phyloP scores from a whole-genome alignment of 2,329 filamentous ascomycete species.

The Pseudogymnoascus sp. region DNA sequence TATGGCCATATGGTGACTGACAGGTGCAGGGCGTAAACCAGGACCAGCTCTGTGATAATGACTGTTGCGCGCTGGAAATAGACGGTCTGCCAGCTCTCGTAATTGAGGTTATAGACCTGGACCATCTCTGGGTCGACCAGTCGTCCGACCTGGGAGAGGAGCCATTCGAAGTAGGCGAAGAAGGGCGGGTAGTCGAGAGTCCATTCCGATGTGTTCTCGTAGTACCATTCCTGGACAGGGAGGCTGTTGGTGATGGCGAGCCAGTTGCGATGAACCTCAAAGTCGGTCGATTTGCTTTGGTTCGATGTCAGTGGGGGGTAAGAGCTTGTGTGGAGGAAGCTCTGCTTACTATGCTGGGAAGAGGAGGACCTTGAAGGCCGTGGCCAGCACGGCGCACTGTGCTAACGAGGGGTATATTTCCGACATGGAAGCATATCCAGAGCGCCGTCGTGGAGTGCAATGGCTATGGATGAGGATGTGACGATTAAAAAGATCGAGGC shows the following conservation, averaged over 20 bases:
- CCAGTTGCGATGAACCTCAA: constrained; percentile 98
- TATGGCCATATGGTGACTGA: constrained; percentile 33
- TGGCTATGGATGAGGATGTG: neutral
- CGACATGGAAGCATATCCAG: constrained; percentile 49
- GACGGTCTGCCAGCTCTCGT: constrained; percentile 88
- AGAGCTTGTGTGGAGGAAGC: neutral
- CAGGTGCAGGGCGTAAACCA: constrained; percentile 74
- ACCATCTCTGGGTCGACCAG: constrained; percentile 77
- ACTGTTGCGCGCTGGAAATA: constrained; percentile 92
- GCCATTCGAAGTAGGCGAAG: constrained; percentile 96
- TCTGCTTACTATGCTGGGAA: constrained; percentile 77
- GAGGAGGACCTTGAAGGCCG: constrained; percentile 82
- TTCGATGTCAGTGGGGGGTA: constrained; percentile 7
- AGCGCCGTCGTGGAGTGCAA: neutral
- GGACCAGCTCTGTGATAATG: constrained; percentile 72
- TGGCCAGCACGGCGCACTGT: constrained; percentile 79
- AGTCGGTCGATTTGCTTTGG: constrained; percentile 90
- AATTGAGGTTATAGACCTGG: constrained; percentile 67
- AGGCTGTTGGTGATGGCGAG: constrained; percentile 89
- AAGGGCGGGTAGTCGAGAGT: constrained; percentile 98
- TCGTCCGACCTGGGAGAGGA: constrained; percentile 70
- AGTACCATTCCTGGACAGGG: constrained; percentile 86
- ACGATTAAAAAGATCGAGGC: neutral
- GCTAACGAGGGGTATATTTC: constrained; percentile 78
- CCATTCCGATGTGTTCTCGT: constrained; percentile 97